phyloP scores from a whole-genome alignment of 2,329 filamentous ascomycete genomes.

The Blastomyces parvus region DNA sequence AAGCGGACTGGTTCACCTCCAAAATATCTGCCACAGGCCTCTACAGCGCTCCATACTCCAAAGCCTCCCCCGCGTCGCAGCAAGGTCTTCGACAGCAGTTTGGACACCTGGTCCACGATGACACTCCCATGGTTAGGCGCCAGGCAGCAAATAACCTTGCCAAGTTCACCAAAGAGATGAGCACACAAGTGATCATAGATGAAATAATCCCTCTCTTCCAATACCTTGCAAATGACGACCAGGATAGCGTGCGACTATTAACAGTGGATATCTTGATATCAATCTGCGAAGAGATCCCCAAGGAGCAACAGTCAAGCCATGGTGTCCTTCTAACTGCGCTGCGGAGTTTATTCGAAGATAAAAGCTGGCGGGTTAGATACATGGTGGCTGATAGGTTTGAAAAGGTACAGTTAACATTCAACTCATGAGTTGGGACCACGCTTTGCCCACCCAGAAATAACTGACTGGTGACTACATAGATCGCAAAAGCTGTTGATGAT shows the following conservation, averaged over 20 bases:
- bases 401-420: conserved; percentile 51
- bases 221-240: conserved; percentile 89
- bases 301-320: conserved; percentile 95
- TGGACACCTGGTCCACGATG: conserved; percentile 86
- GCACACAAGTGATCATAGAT: conserved; percentile 79
- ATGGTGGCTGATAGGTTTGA: conserved; percentile 99
- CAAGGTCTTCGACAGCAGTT: conserved; percentile 89
- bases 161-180: conserved; percentile 97
- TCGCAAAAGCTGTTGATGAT: conserved; percentile 95
- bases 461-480: conserved; percentile 43
- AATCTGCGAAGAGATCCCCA: conserved; percentile 92
- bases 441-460: background rate
- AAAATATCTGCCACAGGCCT: conserved; percentile 97
- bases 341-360: conserved; percentile 92
- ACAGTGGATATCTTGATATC: conserved; percentile 95
- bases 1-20: conserved; percentile 99
- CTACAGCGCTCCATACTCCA: conserved; percentile 86
- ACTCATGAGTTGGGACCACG: background rate
- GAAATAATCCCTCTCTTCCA: conserved; percentile 99
- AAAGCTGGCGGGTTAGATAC: conserved; percentile 98
- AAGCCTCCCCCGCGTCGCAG: conserved; percentile 78
- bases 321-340: conserved; percentile 84
- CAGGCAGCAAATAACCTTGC: conserved; percentile 93
- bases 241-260: conserved; percentile 90
- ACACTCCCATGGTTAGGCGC: conserved; percentile 97